These are phyloP conservation scores for Cucurbita maxima DNA, from an alignment of 306 rosid species.

Conservation along the genomic window DNA sequence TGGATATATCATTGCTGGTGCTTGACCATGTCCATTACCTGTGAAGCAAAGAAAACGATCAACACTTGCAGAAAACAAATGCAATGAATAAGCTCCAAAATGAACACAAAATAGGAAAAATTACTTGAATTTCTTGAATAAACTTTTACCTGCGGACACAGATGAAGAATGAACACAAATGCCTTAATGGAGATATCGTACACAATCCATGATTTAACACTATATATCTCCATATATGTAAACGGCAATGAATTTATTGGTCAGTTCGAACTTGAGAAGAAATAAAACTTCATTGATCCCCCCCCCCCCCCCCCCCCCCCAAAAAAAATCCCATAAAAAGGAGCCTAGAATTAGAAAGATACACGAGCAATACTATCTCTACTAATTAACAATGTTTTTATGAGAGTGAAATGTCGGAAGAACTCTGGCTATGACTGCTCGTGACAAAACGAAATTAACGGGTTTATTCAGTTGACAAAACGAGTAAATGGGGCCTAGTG, in stretches of 20 bases:
- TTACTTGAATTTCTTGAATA: neutral
- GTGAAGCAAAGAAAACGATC: neutral
- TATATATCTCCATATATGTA: neutral
- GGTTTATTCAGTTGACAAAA: neutral
- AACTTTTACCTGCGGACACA: neutral
- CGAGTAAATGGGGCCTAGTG: neutral
- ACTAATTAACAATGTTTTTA: neutral
- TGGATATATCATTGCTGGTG: slow-evolving; percentile 43
- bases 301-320: too few relatives aligned
- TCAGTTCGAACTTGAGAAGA: neutral
- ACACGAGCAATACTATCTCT: too few relatives aligned
- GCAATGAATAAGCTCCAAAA: neutral
- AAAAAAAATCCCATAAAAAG: too few relatives aligned
- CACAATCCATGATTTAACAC: neutral
- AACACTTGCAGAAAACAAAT: neutral
- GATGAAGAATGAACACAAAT: neutral
- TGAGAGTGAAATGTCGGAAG: neutral
- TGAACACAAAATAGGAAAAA: neutral
- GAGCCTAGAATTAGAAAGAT: too few relatives aligned
- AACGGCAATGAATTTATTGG: neutral
- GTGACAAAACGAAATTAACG: too few relatives aligned
- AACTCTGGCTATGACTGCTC: neutral
- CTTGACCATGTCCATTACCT: slow-evolving; percentile 35
- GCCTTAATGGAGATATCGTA: neutral
- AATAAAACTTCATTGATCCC: neutral